Percentiles rank a stretch among this genome's conserved stretches.
These are phyloP conservation scores for Colletotrichum sp. DNA, from an alignment of 2,329 filamentous ascomycete genomes.

Conservation along the genomic window DNA sequence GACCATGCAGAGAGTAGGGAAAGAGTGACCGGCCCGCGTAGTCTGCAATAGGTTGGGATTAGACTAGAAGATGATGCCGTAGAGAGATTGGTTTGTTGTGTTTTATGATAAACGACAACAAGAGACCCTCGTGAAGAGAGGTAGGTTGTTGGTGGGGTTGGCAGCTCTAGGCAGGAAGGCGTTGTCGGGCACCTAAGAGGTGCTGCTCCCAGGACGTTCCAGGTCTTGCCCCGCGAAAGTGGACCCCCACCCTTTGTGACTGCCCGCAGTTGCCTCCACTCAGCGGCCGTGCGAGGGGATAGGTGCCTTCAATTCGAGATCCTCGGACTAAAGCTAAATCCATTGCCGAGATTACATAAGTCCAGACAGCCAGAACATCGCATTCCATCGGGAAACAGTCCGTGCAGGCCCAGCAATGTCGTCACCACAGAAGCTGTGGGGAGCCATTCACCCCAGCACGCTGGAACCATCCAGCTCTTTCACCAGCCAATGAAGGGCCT, in stretches of 20 bases:
- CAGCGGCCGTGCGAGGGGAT: neutral
- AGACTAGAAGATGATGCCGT: neutral
- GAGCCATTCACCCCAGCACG: conserved; percentile 3
- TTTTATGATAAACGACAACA: neutral
- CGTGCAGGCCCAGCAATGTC: conserved; percentile 7
- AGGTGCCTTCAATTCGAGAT: neutral
- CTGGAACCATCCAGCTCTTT: conserved; percentile 9
- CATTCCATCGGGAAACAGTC: neutral
- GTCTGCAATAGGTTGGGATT: neutral
- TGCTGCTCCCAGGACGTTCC: neutral
- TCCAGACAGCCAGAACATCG: neutral
- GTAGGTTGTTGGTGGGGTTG: conserved; percentile 15
- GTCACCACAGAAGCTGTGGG: conserved; percentile 11
- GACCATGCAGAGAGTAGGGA: conserved; percentile 11
- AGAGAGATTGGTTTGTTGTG: neutral
- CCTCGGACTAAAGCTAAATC: neutral
- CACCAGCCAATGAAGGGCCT: neutral
- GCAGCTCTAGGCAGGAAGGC: conserved; percentile 15
- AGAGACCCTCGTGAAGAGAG: conserved; percentile 14
- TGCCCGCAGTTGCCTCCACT: neutral
- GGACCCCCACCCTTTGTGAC: conserved; percentile 2
- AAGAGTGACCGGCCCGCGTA: neutral
- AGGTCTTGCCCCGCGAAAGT: conserved; percentile 18
- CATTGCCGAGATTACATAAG: conserved; percentile 3
- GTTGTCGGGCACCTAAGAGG: neutral